Conservation (phyloP, 73 alveolate genomes). For the Paramecium sexaurelia region DNA sequence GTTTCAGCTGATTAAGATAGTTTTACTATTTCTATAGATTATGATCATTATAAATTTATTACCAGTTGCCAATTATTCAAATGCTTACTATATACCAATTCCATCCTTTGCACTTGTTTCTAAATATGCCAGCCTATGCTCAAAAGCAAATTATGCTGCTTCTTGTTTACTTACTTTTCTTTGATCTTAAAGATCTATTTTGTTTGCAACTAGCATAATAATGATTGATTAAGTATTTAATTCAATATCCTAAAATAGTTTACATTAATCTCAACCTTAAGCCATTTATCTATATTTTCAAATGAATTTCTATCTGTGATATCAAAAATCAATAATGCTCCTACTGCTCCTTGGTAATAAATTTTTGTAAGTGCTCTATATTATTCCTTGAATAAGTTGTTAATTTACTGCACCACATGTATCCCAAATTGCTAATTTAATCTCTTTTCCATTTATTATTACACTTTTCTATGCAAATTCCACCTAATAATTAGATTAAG, state of each 20-base stretch:
- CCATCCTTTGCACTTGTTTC: conserved; percentile 50
- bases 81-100: conserved; percentile 12
- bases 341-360: conserved; percentile 85
- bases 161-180: conserved; percentile 46
- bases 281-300: conserved; percentile 68
- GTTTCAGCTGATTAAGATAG: not conserved
- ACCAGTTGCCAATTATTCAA: conserved; percentile 38
- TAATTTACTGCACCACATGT: conserved; percentile 51
- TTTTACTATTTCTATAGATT: not conserved
- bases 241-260: conserved; percentile 28
- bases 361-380: conserved; percentile 76
- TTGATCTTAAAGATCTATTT: conserved; percentile 26
- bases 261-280: not conserved
- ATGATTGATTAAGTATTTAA: not conserved
- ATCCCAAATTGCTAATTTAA: conserved; percentile 37
- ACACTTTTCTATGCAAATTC: conserved; percentile 51
- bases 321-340: conserved; percentile 82
- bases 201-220: conserved; percentile 19
- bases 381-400: not conserved
- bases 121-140: not conserved
- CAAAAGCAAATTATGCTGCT: conserved; percentile 19
- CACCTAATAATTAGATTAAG: not conserved
- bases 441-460: not conserved
- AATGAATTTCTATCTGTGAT: conserved; percentile 67
- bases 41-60: not conserved